Evolutionary conservation across 202 grass and related monocot species (phyloP).

Genomic region (Elaeis oleifera): DNA sequence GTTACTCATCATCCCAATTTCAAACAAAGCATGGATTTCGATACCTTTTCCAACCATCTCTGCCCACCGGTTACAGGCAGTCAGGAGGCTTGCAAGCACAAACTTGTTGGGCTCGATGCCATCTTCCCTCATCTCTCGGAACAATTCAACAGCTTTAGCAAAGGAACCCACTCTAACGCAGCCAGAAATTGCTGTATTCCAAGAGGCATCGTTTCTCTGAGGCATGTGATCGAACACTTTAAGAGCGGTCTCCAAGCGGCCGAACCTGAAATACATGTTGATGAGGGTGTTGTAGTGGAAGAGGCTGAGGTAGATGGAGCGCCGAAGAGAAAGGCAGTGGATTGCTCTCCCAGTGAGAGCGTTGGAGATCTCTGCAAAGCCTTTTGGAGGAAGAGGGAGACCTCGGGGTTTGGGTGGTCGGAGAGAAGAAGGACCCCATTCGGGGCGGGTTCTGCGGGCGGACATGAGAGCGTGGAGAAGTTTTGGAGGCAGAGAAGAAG

Average conservation of each 20-base stretch:
- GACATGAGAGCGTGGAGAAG: background rate
- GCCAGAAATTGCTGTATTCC: slow-evolving; percentile 57
- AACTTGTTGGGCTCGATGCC: slow-evolving; percentile 43
- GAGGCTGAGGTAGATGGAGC: slow-evolving; percentile 17
- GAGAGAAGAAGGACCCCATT: slow-evolving; percentile 15
- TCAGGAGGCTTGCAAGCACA: slow-evolving; percentile 59
- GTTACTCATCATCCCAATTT: slow-evolving; percentile 41
- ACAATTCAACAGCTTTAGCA: slow-evolving; percentile 16
- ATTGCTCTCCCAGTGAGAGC: slow-evolving; percentile 31
- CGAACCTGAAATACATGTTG: slow-evolving; percentile 28
- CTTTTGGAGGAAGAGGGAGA: slow-evolving; percentile 42
- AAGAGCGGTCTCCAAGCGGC: slow-evolving; percentile 11
- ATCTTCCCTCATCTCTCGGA: slow-evolving; percentile 29
- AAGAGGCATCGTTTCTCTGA: slow-evolving; percentile 34
- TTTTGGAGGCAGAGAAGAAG: background rate
- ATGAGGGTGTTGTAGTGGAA: slow-evolving; percentile 36
- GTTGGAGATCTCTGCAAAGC: slow-evolving; percentile 51
- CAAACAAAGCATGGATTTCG: slow-evolving; percentile 44
- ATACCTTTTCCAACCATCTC: slow-evolving; percentile 22
- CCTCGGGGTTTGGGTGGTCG: slow-evolving; percentile 36
- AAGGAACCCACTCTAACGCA: slow-evolving; percentile 28
- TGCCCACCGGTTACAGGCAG: slow-evolving; percentile 29
- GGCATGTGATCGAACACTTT: slow-evolving; percentile 52
- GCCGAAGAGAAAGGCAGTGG: slow-evolving; percentile 30
- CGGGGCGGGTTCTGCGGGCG: background rate